Base-by-base conservation (phyloP, 192 early-diverging fungal species). In the Coemansia sp. region DNA sequence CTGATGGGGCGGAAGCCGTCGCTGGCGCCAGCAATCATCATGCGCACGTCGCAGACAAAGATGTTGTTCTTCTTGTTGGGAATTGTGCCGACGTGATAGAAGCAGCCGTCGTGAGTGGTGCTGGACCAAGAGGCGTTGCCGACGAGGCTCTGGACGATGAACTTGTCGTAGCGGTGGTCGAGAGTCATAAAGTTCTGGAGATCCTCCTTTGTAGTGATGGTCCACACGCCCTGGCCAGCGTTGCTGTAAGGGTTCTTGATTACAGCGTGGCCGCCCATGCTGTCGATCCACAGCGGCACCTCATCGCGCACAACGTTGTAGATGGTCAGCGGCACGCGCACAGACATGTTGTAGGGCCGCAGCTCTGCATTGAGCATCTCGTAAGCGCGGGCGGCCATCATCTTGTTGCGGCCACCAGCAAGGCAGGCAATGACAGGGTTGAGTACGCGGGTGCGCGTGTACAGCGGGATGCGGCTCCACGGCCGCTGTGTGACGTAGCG, bases 51-150 rank as follows among this genome's bases (percentile, higher is more conserved):
- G 33, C 80, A 88, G 33, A 95, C 94, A 77, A 88, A 95, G 5
- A 90, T 93, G 70, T 94, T 90, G 80, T 90, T 92, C 75, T 92
- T 93, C 85, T 92, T 93, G 89, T 95, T 92, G 13, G 94, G 94
- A 65, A 95, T 92, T 6, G 94, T 95, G 5, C 94, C 94, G 24
- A 94, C 94, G 71, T 95, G 94, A 72, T 92, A 95, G 65, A 93
- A 95, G 71, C 90, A 92, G 52, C 93, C 94, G 57, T 87, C 80
- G 46, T 90, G 75, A 10, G 92, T 91, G 20, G 88, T 80, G 40
- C 87, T 89, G 4, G 89, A 90, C 93, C 93, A 94, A 4, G 91
- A 91, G 9, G 94, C 92, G 63, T 94, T 94, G 18, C 94, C 94
- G 34, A 95, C 94, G 10, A 95, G 81, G 16, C 88, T 90, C 72